Evolutionary conservation across 441 rosid species (phyloP).

Genomic region (Kokia cookei): DNA sequence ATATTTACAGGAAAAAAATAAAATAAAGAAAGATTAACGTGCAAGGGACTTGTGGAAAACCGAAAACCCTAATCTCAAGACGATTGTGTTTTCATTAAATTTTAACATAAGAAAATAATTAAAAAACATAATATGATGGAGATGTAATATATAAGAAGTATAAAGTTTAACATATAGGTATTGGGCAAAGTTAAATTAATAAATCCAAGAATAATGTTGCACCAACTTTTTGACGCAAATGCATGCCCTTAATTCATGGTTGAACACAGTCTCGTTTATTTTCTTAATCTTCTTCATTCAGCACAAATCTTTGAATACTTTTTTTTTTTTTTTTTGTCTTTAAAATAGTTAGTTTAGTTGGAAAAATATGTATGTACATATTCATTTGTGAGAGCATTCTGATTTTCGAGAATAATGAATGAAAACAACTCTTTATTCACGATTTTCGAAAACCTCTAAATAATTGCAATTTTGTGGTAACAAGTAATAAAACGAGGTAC

Average conservation of each 20-base stretch:
- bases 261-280: neutral
- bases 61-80: neutral
- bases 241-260: constrained; percentile 6
- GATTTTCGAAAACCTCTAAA: too few relatives aligned
- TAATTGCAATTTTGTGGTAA: too few relatives aligned
- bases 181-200: neutral
- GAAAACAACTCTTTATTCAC: too few relatives aligned
- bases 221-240: neutral
- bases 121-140: neutral
- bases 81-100: neutral
- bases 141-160: neutral
- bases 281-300: neutral
- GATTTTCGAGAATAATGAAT: too few relatives aligned
- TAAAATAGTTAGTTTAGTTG: neutral
- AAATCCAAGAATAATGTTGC: neutral
- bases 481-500: too few relatives aligned
- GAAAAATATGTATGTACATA: neutral
- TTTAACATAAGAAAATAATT: neutral
- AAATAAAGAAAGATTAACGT: neutral
- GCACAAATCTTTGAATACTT: neutral
- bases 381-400: neutral
- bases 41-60: neutral
- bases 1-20: neutral
- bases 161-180: neutral
- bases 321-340: neutral